These are phyloP conservation scores for Flaveria brownii DNA, from an alignment of 129 eudicot species.

Conservation along the genomic window DNA sequence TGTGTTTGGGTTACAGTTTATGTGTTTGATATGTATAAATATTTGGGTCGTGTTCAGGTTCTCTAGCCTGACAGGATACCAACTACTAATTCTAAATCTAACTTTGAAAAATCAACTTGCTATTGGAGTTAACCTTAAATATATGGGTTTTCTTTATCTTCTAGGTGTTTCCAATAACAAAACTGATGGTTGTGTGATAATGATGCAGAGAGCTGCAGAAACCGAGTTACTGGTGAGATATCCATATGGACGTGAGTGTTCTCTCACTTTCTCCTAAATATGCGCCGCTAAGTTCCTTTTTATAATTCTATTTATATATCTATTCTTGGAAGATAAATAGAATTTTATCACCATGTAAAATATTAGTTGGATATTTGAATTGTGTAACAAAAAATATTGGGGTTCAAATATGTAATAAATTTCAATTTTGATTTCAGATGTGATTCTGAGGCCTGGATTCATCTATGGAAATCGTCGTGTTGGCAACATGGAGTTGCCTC, in stretches of 20 bases:
- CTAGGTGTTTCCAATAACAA: background rate
- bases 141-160: background rate
- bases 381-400: background rate
- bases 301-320: background rate
- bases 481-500: conserved; percentile 84
- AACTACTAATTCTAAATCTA: background rate
- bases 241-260: conserved; percentile 88
- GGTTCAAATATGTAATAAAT: conserved; percentile 1
- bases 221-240: conserved; percentile 82
- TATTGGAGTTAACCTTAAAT: background rate
- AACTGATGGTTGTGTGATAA: conserved; percentile 22
- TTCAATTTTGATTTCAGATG: conserved; percentile 53
- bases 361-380: conserved; percentile 13
- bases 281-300: background rate
- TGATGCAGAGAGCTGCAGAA: conserved; percentile 93
- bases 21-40: background rate
- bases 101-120: background rate
- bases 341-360: background rate
- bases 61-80: background rate
- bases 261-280: background rate
- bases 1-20: background rate
- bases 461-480: conserved; percentile 89
- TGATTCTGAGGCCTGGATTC: conserved; percentile 90
- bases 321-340: background rate
- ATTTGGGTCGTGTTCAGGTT: background rate